Evolutionary conservation across 2,329 filamentous ascomycete species (phyloP), one percentile per base, ranked within the genome.

Genomic region (Alternaria tenuissima): DNA sequence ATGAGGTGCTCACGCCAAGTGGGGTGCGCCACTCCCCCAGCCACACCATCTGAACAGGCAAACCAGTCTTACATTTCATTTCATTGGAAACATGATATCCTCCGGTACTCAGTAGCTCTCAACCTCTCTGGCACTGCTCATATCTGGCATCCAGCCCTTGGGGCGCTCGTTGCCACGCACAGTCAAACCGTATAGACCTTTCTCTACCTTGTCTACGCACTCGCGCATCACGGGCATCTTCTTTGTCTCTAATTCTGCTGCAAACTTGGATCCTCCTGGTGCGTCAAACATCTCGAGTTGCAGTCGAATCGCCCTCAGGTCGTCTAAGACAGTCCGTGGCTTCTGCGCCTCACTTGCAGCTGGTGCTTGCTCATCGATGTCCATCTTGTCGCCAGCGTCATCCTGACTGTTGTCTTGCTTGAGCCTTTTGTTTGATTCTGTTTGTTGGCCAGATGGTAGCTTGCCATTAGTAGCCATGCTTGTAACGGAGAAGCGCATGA

Each of bases 401-500:
- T 71, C 68, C 6, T 62, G 60, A 12, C 57, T 36, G 61, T 39
- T 56, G 3, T 61, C 57, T 52, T 64, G 59, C 62, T 65, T 75
- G 52, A 43, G 60, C 26, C 60, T 55, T 30, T 81, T 80, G 4
- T 82, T 83, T 68, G 64, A 43, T 6, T 47, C 43, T 26, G 78
- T 68, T 61, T 74, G 75, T 38, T 68, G 73, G 41, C 75, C 72
- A 2, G 70, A 71, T n/a, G 82, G 81, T 22, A 86, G 76, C 42
- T 80, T 81, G 14, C 90, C 91, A 7, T 83, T 89, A 5, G 93
- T 91, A 1, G 93, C 93, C 76, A 96, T 91, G 26, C 89, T 88
- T 6, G 94, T 94, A 52, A 97, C 95, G 0, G 93, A 93, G 79
- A 97, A 98, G 30, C 94, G 87, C 95, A 99, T 99, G 83, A 98